Evolutionary conservation across 257 asterid species (phyloP).

Genomic region (Oldenlandia corymbosa): DNA sequence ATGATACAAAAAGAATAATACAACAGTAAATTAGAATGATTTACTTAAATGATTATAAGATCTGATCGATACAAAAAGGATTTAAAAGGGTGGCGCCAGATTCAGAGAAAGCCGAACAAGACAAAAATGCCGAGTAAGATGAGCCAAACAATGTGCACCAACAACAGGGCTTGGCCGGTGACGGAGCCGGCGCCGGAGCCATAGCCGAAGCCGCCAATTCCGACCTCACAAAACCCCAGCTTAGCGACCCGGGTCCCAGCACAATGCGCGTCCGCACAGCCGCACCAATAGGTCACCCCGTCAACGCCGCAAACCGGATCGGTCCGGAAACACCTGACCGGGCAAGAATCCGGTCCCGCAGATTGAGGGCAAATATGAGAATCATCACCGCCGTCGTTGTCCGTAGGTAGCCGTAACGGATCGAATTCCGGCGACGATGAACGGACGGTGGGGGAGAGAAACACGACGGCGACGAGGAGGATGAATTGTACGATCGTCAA

Average conservation of each 20-base stretch:
- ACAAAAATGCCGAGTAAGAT: slow-evolving; percentile 70
- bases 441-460: slow-evolving; percentile 36
- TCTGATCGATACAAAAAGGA: no score
- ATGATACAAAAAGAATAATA: no score
- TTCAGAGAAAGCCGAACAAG: slow-evolving; percentile 73
- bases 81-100: no score
- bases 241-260: slow-evolving; percentile 68
- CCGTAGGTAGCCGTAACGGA: slow-evolving; percentile 42
- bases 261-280: slow-evolving; percentile 92
- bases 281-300: slow-evolving; percentile 94
- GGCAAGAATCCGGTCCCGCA: slow-evolving; percentile 41
- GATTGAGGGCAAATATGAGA: slow-evolving; percentile 37
- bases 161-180: slow-evolving; percentile 76
- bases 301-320: slow-evolving; percentile 91
- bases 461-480: slow-evolving; percentile 29
- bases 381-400: slow-evolving; percentile 29
- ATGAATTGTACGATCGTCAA: slow-evolving; percentile 12
- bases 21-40: no score
- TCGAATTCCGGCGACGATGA: no score
- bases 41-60: no score
- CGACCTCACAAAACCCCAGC: slow-evolving; percentile 67
- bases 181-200: slow-evolving; percentile 64
- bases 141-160: slow-evolving; percentile 89
- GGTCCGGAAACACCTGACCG: slow-evolving; percentile 80
- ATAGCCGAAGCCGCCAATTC: slow-evolving; percentile 74